Evolutionary conservation across 1,139 yeast genomes (phyloP), one percentile per base, ranked within the genome.

Genomic region (Candida sanyaensis): DNA sequence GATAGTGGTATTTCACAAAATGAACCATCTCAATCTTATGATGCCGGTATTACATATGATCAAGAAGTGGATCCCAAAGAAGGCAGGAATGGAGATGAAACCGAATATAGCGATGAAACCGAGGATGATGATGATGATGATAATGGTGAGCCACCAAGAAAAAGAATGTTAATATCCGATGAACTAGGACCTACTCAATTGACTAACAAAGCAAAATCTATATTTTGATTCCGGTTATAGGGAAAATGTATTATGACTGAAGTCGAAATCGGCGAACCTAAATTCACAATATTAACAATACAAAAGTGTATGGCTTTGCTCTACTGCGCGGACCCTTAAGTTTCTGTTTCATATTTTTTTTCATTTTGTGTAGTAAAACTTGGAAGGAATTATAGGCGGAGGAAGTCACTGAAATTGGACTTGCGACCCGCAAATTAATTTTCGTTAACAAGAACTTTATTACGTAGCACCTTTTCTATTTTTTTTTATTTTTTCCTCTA

Each of bases 131-230:
- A 37, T 8, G 39, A 37, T 6, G 39, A 37, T 3, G 61, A 52
- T 13, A 58, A 57, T 24, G 51, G 30, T 12, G 40, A 17, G 28
- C 52, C 50, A 4, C 51, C 48, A 5, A 17, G 27, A 38, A 50
- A 45, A 34, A 43, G 44, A 44, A 44, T 32, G 43, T 24, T 55
- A 37, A 50, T 58, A 12, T 56, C 57, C 30, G 61, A 32, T 58
- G 44, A 56, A 29, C 61, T 65, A 46, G 77, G 75, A 1, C 76
- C 77, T 1, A 73, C 78, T 0, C 78, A 73, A 52, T 50, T 57
- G 9, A 57, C 50, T 29, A 59, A 58, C 24, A 64, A 61, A 43
- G 71, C 74, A 7, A 71, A 65, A 43, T 73, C 77, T 1, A 69
- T 73, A 3, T 71, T 73, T 53, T 69, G 29, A 37, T 3, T 11